Evolutionary conservation across 2,329 filamentous ascomycete species (phyloP), one percentile per base, ranked within the genome.

Genomic region (Fusarium sp.): DNA sequence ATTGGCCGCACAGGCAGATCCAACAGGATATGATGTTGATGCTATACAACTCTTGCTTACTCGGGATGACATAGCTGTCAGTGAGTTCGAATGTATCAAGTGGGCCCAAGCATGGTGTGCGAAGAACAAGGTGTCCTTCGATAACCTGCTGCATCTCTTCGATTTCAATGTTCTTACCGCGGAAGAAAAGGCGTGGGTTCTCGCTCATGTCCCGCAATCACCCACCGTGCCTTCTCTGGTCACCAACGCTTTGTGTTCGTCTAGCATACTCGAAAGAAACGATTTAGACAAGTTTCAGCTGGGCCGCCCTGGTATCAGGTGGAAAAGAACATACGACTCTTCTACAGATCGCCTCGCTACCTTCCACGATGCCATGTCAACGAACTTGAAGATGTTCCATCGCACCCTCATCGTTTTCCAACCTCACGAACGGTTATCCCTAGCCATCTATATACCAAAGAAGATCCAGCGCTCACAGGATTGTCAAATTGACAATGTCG

Each of bases 1-100:
- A 0, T 55, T 4, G 3, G 22, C 1, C 1, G 16, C 5, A 7
- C 22, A n/a, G 7, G 12, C 13, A 0, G 24, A 32, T 3, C 1
- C 44, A 2, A 13, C 7, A 0, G 59, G 55, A 0, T 60, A 52
- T 14, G 55, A 61, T 4, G 3, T 61, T 0, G 59, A 61, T 4
- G 24, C 37, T 6, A 32, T 61, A 2, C 55, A 60, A 3, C 24
- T 61, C 1, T 25, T 61, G 7, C 14, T 61, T 3, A 45, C 34
- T 1, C 45, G 59, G 0, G 24, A 61, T 0, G 24, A 60, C 9
- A 20, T 61, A 0, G 54, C 58, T 0, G 20, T 30, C 0, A 41
- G 34, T 4, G 58, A 61, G 6, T 61, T 61, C 8, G 54, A 61
- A 9, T 10, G 12, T 0, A 7, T 61, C 1, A 44, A 22, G 4